These are phyloP conservation scores for Colletotrichum sp. DNA, from an alignment of 2,329 filamentous ascomycete genomes.

Conservation along the genomic window DNA sequence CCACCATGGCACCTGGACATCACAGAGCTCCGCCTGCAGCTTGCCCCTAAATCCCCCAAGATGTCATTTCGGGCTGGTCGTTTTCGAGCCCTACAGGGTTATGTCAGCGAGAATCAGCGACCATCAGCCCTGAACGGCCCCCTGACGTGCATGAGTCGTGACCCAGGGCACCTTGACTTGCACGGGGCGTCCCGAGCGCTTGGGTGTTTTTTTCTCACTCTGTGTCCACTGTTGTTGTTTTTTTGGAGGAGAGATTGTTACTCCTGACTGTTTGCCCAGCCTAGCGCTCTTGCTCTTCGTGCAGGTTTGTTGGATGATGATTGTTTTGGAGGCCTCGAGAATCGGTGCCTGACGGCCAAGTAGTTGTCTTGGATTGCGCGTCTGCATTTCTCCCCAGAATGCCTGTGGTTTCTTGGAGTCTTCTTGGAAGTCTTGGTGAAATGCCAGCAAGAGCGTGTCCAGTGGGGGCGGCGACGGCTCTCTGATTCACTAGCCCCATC, in stretches of 20 bases:
- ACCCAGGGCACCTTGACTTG: not conserved
- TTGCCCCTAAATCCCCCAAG: not conserved
- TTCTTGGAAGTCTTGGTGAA: not conserved
- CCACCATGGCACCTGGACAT: not conserved
- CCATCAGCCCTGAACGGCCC: not conserved
- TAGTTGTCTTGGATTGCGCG: constrained; percentile 5
- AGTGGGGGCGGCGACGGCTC: not conserved
- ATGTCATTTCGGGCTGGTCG: not conserved
- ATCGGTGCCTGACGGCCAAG: not conserved
- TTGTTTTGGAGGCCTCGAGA: not conserved
- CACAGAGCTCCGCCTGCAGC: not conserved
- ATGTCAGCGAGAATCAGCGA: not conserved
- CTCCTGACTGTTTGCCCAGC: not conserved
- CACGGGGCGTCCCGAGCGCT: not conserved
- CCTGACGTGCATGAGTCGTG: constrained; percentile 8
- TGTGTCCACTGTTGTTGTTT: not conserved
- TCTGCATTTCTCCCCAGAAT: not conserved
- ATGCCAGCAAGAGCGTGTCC: not conserved
- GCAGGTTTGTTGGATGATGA: too few relatives aligned
- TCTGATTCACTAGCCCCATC: not conserved
- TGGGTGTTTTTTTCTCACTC: not conserved
- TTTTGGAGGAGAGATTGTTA: not conserved
- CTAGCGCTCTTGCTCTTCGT: not conserved
- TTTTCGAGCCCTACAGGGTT: not conserved
- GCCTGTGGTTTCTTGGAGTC: not conserved